phyloP scores from a whole-genome alignment of 1,139 yeast genomes.

The Yamadazyma spencermartinsiae region DNA sequence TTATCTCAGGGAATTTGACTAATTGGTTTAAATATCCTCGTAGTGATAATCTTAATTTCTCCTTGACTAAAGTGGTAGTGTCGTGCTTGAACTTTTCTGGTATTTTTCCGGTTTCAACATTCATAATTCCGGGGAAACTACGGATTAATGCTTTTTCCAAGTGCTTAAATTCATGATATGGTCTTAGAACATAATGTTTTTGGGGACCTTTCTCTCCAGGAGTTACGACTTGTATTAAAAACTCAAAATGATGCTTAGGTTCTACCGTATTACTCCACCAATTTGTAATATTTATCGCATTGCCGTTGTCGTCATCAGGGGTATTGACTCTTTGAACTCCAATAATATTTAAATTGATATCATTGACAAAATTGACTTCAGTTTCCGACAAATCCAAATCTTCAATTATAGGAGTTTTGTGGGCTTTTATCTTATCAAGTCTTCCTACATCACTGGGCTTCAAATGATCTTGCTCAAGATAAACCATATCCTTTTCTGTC shows the following conservation, averaged over 20 bases:
- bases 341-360: constrained; percentile 60
- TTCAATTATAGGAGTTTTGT: constrained; percentile 18
- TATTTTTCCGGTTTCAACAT: constrained; percentile 50
- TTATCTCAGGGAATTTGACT: constrained; percentile 53
- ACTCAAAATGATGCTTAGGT: constrained; percentile 37
- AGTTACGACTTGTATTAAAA: constrained; percentile 40
- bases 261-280: constrained; percentile 2
- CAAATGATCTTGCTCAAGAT: constrained; percentile 50
- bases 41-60: constrained; percentile 71
- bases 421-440: constrained; percentile 34
- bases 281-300: neutral
- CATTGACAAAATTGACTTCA: constrained; percentile 50
- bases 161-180: constrained; percentile 65
- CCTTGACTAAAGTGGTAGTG: constrained; percentile 33
- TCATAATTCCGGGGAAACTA: constrained; percentile 62
- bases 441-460: constrained; percentile 56
- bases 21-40: constrained; percentile 68
- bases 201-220: constrained; percentile 17
- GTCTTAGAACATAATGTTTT: constrained; percentile 53
- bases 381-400: constrained; percentile 37
- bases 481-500: constrained; percentile 56
- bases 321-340: constrained; percentile 48
- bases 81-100: constrained; percentile 55
- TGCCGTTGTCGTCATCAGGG: constrained; percentile 13
- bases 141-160: constrained; percentile 39